phyloP scores from a whole-genome alignment of 116 monocot species.

The Dioscorea cayenensis region DNA sequence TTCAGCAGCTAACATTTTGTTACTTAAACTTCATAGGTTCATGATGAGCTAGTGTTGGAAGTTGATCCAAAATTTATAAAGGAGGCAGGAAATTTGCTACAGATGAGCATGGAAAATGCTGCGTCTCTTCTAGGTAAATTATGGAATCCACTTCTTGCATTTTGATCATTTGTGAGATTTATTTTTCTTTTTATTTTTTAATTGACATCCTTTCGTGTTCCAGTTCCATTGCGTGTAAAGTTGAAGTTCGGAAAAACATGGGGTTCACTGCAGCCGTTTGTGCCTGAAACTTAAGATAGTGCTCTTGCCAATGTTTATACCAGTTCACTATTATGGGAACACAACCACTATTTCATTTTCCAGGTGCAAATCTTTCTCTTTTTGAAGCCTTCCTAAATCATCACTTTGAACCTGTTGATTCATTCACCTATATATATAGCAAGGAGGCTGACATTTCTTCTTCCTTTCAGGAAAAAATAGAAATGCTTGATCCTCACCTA shows the following conservation, averaged over 20 bases:
- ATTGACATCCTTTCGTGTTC: slow-evolving; percentile 11
- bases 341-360: neutral
- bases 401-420: neutral
- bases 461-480: too few relatives aligned
- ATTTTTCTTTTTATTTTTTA: neutral
- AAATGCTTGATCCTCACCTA: too few relatives aligned
- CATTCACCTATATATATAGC: neutral
- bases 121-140: slow-evolving; percentile 68
- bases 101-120: slow-evolving; percentile 81
- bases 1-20: too few relatives aligned
- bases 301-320: neutral
- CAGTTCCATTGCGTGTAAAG: slow-evolving; percentile 86
- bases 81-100: slow-evolving; percentile 62
- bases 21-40: slow-evolving; percentile 39
- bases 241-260: slow-evolving; percentile 89
- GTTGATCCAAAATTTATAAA: slow-evolving; percentile 48
- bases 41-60: slow-evolving; percentile 98
- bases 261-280: slow-evolving; percentile 80
- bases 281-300: slow-evolving; percentile 3
- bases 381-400: neutral
- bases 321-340: neutral
- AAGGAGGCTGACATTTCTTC: neutral
- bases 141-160: neutral
- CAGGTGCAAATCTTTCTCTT: neutral
- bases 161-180: neutral